Evolutionary conservation across 192 early-diverging fungal species (phyloP).

Genomic region (Gryganskiella cystojenkinii): DNA sequence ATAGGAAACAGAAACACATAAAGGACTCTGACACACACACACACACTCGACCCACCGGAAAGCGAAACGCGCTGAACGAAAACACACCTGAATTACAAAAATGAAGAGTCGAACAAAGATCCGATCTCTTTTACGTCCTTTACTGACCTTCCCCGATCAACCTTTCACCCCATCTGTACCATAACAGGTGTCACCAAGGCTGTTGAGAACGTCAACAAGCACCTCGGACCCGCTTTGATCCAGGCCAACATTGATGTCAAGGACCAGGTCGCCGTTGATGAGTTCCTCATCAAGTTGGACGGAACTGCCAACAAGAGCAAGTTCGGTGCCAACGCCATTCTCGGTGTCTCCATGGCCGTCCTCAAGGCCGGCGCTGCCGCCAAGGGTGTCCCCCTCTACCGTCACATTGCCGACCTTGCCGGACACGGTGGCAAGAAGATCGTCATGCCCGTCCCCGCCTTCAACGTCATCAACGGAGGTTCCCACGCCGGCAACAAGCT

Average conservation of each 20-base stretch:
- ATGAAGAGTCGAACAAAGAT: not conserved
- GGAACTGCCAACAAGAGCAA: conserved; percentile 96
- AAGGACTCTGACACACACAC: too few relatives aligned
- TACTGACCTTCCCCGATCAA: not conserved
- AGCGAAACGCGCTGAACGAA: too few relatives aligned
- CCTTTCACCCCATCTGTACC: not conserved
- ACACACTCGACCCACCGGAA: too few relatives aligned
- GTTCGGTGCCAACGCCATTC: conserved; percentile 97
- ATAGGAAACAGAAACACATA: too few relatives aligned
- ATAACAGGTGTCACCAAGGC: conserved; percentile 88
- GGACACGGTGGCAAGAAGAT: conserved; percentile 80
- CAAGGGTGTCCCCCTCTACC: conserved; percentile 95
- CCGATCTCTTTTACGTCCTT: not conserved
- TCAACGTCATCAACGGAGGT: conserved; percentile 99
- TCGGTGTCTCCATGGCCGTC: conserved; percentile 98
- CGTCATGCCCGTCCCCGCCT: conserved; percentile 95
- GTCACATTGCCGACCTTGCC: conserved; percentile 93
- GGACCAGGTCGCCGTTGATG: conserved; percentile 90
- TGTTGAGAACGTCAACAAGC: conserved; percentile 90
- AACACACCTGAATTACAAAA: too few relatives aligned
- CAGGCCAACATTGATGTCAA: conserved; percentile 83
- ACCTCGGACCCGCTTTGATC: conserved; percentile 87
- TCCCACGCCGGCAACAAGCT: conserved; percentile 99
- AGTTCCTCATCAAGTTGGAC: conserved; percentile 92
- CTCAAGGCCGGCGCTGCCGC: conserved; percentile 94